Percentiles rank a stretch among this genome's conserved stretches.
Conservation (phyloP, 495 filamentous ascomycete species). For the Physcia stellaris region DNA sequence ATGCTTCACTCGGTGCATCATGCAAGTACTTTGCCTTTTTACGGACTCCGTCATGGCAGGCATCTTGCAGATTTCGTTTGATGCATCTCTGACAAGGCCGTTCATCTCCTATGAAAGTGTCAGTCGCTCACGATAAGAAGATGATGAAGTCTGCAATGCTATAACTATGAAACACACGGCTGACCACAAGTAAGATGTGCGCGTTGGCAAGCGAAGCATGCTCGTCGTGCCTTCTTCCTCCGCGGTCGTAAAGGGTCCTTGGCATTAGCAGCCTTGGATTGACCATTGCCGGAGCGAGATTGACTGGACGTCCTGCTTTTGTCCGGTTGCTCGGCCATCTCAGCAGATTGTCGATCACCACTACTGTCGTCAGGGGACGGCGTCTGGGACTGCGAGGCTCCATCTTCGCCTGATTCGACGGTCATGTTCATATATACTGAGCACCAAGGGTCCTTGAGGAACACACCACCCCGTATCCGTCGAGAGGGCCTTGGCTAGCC, state of each 20-base stretch:
- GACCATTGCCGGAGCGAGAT: constrained; percentile 27
- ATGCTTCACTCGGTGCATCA: constrained; percentile 73
- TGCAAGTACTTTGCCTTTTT: constrained; percentile 99
- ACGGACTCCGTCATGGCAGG: constrained; percentile 87
- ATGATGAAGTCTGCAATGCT: constrained; percentile 4
- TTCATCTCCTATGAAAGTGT: constrained; percentile 51
- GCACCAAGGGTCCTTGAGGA: background rate
- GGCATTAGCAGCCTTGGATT: constrained; percentile 49
- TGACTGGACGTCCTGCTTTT: constrained; percentile 38
- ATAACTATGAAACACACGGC: constrained; percentile 24
- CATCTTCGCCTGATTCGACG: constrained; percentile 34
- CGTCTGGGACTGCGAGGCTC: constrained; percentile 22
- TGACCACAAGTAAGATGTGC: constrained; percentile 97
- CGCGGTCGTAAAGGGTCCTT: constrained; percentile 80
- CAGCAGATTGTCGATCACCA: constrained; percentile 37
- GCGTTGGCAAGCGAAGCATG: constrained; percentile 92
- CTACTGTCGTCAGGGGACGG: constrained; percentile 34
- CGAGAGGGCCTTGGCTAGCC: background rate
- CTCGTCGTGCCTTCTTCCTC: constrained; percentile 89
- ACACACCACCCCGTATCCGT: constrained; percentile 1
- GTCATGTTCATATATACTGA: constrained; percentile 37
- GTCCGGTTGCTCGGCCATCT: constrained; percentile 33
- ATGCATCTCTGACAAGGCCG: constrained; percentile 88
- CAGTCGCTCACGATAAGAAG: no score
- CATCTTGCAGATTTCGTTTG: constrained; percentile 78